phyloP scores from a whole-genome alignment of 768 basidiomycete species.

The Mycena leptocephala region DNA sequence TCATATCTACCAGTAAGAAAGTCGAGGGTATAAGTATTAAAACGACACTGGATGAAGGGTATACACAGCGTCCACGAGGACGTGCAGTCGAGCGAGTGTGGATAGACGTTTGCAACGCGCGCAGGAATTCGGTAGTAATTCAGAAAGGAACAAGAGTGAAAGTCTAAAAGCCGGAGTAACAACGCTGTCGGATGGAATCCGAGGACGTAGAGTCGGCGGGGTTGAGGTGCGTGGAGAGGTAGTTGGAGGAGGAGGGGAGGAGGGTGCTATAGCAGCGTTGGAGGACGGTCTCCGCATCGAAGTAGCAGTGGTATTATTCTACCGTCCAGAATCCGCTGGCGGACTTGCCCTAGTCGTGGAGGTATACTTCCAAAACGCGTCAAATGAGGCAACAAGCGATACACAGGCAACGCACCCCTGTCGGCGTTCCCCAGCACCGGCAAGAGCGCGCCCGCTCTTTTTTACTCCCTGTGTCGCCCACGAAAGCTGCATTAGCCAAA shows the following conservation, averaged over 20 bases:
- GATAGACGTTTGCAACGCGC: too few species aligned
- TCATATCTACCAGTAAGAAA: too few species aligned
- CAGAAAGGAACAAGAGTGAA: too few species aligned
- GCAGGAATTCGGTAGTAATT: too few species aligned
- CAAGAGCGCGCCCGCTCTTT: constrained; percentile 50
- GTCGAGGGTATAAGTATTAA: too few species aligned
- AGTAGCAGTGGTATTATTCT: constrained; percentile 91
- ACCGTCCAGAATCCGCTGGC: constrained; percentile 81
- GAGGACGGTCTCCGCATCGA: constrained; percentile 85
- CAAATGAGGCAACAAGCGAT: not conserved
- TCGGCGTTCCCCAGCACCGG: constrained; percentile 66
- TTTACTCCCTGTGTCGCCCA: constrained; percentile 57
- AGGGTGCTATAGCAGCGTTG: constrained; percentile 85
- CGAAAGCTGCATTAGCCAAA: constrained; percentile 72
- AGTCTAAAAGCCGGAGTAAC: too few species aligned
- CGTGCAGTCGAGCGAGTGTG: too few species aligned
- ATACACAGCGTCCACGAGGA: too few species aligned
- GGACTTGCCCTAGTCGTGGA: constrained; percentile 66
- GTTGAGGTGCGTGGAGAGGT: constrained; percentile 75
- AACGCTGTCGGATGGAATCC: too few species aligned
- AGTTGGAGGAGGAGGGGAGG: constrained; percentile 72
- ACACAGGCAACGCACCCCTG: constrained; percentile 61
- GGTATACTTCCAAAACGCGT: constrained; percentile 68
- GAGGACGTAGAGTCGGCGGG: too few species aligned
- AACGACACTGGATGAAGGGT: too few species aligned